Base-by-base conservation (phyloP, 108 stramenopile species). In the Conticribra guillardii region DNA sequence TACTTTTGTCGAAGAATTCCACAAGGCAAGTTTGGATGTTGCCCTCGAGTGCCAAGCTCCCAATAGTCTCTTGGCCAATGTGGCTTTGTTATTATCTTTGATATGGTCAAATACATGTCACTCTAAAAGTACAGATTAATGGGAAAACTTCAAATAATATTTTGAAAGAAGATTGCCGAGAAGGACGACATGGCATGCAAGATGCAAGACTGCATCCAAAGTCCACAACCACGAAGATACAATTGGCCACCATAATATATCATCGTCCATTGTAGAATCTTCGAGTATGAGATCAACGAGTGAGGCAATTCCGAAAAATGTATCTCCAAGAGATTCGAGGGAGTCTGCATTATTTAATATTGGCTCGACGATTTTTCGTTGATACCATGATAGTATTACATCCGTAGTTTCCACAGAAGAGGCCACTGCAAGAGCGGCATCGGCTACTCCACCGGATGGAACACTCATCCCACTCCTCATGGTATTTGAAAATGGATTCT, bases 261-360 rank as follows among this genome's bases (percentile, higher is more conserved):
- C 63, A 37, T 77, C 76, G 48, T 77, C 76, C 3, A 64, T 30
- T 2, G 62, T 59, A 3, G 48, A 71, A 57, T 71, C 69, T n/a
- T 31, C 31, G 0, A 77, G 69, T 23, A 71, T 37, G 0, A 77
- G 70, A 57, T 77, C 76, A 19, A 71, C 55, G 9, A 77, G 28
- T 14, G 76, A 70, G 2, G 76, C 76, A 21, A 71, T 11, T 7
- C 69, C 69, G 32, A 77, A 77, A 62, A 77, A 71, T 9, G 59
- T 14, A 34, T 77, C 76, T 0, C 76, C 76, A 8, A 65, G 16
- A 24, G 50, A 70, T 54, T 77, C 76, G 14, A 77, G 23, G 0
- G 69, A 57, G 19, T 71, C 62, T n/a, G 53, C 72, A 57, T 73
- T 46, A 56, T 73, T 61, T 11, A 65, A 73, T n/a, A n/a, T n/a